phyloP scores from a whole-genome alignment of 1,139 yeast species.

The Candida neerlandica region DNA sequence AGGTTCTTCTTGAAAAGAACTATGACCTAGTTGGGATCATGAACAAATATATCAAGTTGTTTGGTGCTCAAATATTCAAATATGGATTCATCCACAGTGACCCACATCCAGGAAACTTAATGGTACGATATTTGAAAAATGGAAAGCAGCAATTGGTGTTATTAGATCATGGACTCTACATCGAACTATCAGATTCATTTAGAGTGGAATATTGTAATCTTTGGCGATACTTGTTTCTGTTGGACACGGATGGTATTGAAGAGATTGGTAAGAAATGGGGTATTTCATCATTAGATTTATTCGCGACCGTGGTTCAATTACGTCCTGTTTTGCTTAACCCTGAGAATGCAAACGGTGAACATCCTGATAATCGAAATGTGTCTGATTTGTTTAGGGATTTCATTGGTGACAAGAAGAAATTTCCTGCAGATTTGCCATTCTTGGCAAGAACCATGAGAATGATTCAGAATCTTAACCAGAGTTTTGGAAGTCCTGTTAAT shows the following conservation, averaged over 20 bases:
- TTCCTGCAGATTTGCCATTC: slow-evolving; percentile 69
- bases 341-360: slow-evolving; percentile 6
- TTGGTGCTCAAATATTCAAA: slow-evolving; percentile 68
- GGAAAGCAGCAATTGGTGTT: slow-evolving; percentile 64
- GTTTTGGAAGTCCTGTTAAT: slow-evolving; percentile 73
- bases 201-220: slow-evolving; percentile 58
- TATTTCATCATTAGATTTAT: slow-evolving; percentile 63
- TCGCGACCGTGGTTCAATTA: slow-evolving; percentile 61
- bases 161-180: slow-evolving; percentile 76
- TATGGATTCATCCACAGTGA: slow-evolving; percentile 83
- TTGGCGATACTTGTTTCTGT: slow-evolving; percentile 65
- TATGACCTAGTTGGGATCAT: slow-evolving; percentile 49
- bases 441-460: slow-evolving; percentile 73
- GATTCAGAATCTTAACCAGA: slow-evolving; percentile 68
- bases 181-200: slow-evolving; percentile 53
- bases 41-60: slow-evolving; percentile 55
- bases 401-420: slow-evolving; percentile 61
- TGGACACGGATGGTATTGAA: slow-evolving; percentile 51
- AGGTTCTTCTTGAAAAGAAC: slow-evolving; percentile 40
- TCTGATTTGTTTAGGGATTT: slow-evolving; percentile 38
- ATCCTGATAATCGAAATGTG: slow-evolving; percentile 18
- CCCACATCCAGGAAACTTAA: slow-evolving; percentile 80
- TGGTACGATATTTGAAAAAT: slow-evolving; percentile 46
- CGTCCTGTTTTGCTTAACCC: slow-evolving; percentile 38
- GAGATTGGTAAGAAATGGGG: slow-evolving; percentile 67